Conservation (phyloP, 2,329 filamentous ascomycete species). For the Coleophoma crateriformis region DNA sequence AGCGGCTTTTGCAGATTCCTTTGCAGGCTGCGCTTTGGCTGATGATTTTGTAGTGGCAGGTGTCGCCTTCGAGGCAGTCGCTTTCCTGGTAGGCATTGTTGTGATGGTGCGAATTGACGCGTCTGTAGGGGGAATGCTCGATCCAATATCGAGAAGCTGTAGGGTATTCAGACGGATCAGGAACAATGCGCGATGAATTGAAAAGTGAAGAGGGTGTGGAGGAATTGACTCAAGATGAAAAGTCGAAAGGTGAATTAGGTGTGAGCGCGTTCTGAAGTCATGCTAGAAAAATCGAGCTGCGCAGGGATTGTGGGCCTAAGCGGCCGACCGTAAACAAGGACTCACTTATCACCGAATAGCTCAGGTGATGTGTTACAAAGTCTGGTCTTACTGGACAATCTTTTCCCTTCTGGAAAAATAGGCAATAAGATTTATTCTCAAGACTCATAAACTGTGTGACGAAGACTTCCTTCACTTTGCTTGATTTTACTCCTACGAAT, state of each 20-base stretch:
- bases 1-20: conserved; percentile 13
- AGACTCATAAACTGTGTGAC: no score
- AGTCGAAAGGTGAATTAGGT: not conserved
- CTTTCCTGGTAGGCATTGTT: not conserved
- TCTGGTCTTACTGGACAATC: no score
- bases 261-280: not conserved
- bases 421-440: no score
- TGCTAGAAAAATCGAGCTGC: not conserved
- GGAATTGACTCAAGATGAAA: not conserved
- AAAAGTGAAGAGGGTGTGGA: not conserved
- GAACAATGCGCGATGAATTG: not conserved
- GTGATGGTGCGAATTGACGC: not conserved
- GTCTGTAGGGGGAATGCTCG: not conserved
- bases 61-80: conserved; percentile 10
- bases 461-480: no score
- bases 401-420: no score
- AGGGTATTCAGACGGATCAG: not conserved
- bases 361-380: no score
- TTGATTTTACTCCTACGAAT: no score
- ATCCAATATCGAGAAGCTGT: not conserved
- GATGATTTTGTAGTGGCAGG: conserved; percentile 17
- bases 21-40: conserved; percentile 22
- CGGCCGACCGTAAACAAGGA: no score
- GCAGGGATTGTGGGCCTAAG: no score
- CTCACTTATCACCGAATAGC: no score